phyloP scores from a whole-genome alignment of 164 flowering plant genomes.

The Stephania cephalantha region DNA sequence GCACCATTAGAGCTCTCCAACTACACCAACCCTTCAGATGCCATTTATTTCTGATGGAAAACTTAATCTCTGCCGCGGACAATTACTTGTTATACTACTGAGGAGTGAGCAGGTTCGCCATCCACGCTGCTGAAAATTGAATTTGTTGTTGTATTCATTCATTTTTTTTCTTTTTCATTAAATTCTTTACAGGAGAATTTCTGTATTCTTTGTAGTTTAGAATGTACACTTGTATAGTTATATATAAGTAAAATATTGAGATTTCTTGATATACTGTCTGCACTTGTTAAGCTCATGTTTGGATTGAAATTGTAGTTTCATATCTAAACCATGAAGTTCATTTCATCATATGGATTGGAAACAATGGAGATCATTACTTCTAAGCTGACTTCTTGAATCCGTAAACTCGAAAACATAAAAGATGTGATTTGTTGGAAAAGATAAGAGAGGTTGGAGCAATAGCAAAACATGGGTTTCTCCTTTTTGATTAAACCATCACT shows the following conservation, averaged over 20 bases:
- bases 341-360: not conserved
- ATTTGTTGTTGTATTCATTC: slow-evolving; percentile 5
- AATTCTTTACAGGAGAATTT: slow-evolving; percentile 2
- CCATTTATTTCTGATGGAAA: not conserved
- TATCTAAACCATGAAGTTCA: no score
- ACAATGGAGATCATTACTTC: no score
- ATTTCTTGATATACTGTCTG: not conserved
- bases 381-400: no score
- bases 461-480: no score
- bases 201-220: slow-evolving; percentile 11
- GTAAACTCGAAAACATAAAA: no score
- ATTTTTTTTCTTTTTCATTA: not conserved
- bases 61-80: no score
- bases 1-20: not conserved
- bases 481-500: no score
- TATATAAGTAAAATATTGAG: slow-evolving; percentile 8
- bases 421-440: no score
- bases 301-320: no score
- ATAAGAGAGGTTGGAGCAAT: no score
- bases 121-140: not conserved
- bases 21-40: not conserved
- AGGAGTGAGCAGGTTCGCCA: not conserved
- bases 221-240: slow-evolving; percentile 14
- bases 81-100: not conserved
- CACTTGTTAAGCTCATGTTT: not conserved